Evolutionary conservation across 2,329 filamentous ascomycete genomes (phyloP).

Genomic region (Xylaria digitata): DNA sequence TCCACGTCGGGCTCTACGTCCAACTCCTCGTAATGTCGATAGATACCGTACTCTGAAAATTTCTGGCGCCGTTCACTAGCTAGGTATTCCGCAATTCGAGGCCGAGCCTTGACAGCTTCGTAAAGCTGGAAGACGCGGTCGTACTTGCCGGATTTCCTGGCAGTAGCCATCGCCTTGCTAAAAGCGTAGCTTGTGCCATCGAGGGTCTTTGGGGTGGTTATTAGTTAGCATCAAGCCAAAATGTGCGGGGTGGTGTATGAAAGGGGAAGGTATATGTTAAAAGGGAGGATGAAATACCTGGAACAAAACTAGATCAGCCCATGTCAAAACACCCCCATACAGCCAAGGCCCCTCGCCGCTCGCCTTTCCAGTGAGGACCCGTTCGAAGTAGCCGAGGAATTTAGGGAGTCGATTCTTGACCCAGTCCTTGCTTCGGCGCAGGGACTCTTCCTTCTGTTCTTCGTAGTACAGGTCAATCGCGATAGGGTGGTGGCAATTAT

Average conservation of each 20-base stretch:
- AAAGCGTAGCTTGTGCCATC: constrained; percentile 73
- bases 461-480: constrained; percentile 70
- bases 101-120: constrained; percentile 68
- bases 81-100: constrained; percentile 74
- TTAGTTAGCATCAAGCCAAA: no score
- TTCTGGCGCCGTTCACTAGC: constrained; percentile 68
- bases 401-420: constrained; percentile 73
- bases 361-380: constrained; percentile 66
- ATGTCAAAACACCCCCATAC: constrained; percentile 70
- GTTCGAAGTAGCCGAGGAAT: constrained; percentile 75
- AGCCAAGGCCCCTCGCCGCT: constrained; percentile 66
- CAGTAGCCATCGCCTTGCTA: constrained; percentile 69
- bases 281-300: no score
- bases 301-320: constrained; percentile 78
- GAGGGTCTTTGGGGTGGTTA: constrained; percentile 57
- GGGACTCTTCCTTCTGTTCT: constrained; percentile 76
- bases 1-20: no score
- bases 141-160: constrained; percentile 66
- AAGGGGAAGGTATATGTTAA: no score
- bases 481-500: constrained; percentile 80
- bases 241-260: no score
- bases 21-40: constrained; percentile 76
- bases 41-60: constrained; percentile 72
- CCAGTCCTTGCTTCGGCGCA: constrained; percentile 67
- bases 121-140: constrained; percentile 71